Conservation (phyloP, 148 eudicot genomes). For the Vaccinium macrocarpon region DNA sequence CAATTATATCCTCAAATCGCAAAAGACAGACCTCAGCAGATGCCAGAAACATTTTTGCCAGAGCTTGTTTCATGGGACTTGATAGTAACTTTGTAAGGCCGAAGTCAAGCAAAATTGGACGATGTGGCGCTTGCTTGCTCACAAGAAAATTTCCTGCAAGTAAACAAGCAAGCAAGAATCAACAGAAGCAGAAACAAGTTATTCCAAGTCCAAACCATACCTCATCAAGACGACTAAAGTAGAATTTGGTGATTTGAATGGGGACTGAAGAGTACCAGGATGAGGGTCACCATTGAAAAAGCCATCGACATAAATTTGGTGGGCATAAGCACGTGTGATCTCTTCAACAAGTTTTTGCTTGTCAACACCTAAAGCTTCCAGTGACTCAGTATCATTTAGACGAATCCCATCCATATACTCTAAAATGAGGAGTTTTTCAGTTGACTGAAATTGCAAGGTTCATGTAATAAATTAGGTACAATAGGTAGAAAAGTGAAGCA, state of each 20-base stretch:
- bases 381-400: slow-evolving; percentile 74
- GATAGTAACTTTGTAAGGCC: slow-evolving; percentile 91
- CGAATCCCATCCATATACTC: slow-evolving; percentile 99
- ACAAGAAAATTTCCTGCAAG: slow-evolving; percentile 91
- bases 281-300: slow-evolving; percentile 99
- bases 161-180: slow-evolving; percentile 8
- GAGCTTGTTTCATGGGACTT: slow-evolving; percentile 77
- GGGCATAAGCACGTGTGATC: slow-evolving; percentile 96
- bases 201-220: background rate
- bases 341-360: slow-evolving; percentile 93
- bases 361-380: slow-evolving; percentile 79
- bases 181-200: background rate
- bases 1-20: background rate
- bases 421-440: slow-evolving; percentile 81
- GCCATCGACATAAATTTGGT: slow-evolving; percentile 97
- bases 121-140: slow-evolving; percentile 86
- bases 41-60: slow-evolving; percentile 96
- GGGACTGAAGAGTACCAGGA: slow-evolving; percentile 56
- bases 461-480: background rate
- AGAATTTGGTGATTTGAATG: background rate
- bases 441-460: slow-evolving; percentile 56
- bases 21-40: slow-evolving; percentile 79
- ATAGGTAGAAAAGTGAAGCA: background rate
- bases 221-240: background rate
- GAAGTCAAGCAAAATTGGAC: slow-evolving; percentile 88